phyloP scores from a whole-genome alignment of 2,329 filamentous ascomycete species.

The Aspergillus candidus region DNA sequence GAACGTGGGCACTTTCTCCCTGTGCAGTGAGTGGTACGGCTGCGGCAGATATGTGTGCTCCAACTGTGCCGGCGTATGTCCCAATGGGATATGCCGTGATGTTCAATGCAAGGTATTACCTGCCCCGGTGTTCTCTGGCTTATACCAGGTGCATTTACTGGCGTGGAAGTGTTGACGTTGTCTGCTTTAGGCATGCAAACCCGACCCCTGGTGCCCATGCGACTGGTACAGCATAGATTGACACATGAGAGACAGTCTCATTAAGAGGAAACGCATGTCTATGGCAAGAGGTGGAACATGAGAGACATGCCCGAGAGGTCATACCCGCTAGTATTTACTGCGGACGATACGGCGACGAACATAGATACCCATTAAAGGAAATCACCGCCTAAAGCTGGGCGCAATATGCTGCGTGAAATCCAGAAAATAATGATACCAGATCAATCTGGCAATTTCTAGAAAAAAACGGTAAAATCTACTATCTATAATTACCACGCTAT shows the following conservation, averaged over 20 bases:
- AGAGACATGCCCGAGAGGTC: too few species aligned
- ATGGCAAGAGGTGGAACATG: too few species aligned
- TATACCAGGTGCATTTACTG: not conserved
- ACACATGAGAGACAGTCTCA: not conserved
- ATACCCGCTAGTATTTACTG: too few species aligned
- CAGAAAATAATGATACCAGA: too few species aligned
- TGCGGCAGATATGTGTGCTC: constrained; percentile 30
- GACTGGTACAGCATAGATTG: constrained; percentile 25
- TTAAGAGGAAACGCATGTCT: too few species aligned
- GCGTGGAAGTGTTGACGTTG: not conserved
- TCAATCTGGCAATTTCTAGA: too few species aligned
- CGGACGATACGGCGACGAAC: too few species aligned
- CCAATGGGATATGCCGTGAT: constrained; percentile 26
- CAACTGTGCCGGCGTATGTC: constrained; percentile 31
- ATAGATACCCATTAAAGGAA: too few species aligned
- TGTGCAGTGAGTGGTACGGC: constrained; percentile 24
- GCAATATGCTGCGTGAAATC: too few species aligned
- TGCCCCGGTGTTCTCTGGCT: not conserved
- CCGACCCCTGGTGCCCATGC: constrained; percentile 27
- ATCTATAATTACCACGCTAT: not conserved
- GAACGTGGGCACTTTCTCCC: constrained; percentile 28
- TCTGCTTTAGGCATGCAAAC: constrained; percentile 25
- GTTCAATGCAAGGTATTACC: constrained; percentile 27
- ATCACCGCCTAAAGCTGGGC: too few species aligned
- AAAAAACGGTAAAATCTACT: too few species aligned